Base-by-base conservation (phyloP, 2,329 filamentous ascomycete species). In the Cladosporium sp. region DNA sequence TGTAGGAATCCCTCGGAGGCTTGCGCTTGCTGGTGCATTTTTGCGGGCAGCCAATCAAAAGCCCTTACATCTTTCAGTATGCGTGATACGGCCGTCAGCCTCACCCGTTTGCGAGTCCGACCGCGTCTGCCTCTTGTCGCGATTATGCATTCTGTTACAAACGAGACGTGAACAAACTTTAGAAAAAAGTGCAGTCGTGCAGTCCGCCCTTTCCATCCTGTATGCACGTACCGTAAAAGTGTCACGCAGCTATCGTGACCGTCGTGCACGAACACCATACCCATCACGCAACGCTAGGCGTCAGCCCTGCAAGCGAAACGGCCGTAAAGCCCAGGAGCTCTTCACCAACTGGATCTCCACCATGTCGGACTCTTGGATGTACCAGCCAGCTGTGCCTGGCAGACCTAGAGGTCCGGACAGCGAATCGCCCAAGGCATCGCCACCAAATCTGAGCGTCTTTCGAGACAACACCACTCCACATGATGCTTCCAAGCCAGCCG, bases 401-500 rank as follows among this genome's bases (percentile, higher is more conserved):
- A 43, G 60, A 30, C 30, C 34, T 11, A 30, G 32, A 16, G 60
- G 53, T 21, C 49, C 32, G 25, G 39, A 49, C 11, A 61, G 58
- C 30, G 61, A 64, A 49, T 58, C 54, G 28, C 26, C 63, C 13
- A 49, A 53, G 34, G 54, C 63, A 16, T 43, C 58, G 14, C 64
- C 59, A 32, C 46, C 65, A 7, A 66, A 66, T 51, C 28, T 68
- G n/a, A 65, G 60, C 23, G 67, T 66, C 39, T 65, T 66, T 34
- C 60, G 62, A 28, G 65, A 66, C 54, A 58, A 61, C 16, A 64
- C 59, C 18, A 21, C 53, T 43, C 58, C 39, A 49, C 66, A 58
- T 16, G 58, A 51, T 54, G 53, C 71, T 72, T 54, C 72, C 70
- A 14, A 73, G 71, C 21, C 48, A 13, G 5, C 57, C 16, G 63